A percentile compares a stretch with the other conserved stretches of the same genome.
These are phyloP conservation scores for Aegilops umbellulata DNA, from an alignment of 176 grass and related monocot species.

Conservation along the genomic window DNA sequence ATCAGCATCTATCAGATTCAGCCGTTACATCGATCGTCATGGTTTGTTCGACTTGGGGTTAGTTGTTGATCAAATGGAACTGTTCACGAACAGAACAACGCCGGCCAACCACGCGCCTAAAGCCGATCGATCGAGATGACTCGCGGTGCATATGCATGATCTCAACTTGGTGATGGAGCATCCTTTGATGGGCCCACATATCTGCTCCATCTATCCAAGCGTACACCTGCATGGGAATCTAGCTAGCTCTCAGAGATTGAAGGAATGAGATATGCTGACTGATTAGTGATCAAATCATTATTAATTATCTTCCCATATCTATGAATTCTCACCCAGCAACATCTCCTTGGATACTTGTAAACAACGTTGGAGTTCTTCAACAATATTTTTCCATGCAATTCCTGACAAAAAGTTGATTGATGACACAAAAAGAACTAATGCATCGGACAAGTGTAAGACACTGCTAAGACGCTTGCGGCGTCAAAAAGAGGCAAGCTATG, in stretches of 20 bases:
- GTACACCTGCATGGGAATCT: conserved; percentile 1
- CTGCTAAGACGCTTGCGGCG: background rate
- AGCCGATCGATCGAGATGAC: background rate
- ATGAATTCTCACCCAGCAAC: background rate
- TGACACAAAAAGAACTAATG: conserved; percentile 20
- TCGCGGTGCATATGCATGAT: background rate
- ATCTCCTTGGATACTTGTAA: conserved; percentile 5
- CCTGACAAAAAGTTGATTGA: background rate
- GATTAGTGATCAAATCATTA: too few species aligned
- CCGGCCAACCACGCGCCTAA: background rate
- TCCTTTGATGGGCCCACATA: conserved; percentile 5
- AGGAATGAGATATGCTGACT: background rate
- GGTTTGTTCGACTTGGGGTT: conserved; percentile 7
- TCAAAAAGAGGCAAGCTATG: background rate
- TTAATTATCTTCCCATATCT: background rate
- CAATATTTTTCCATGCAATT: background rate
- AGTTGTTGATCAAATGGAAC: conserved; percentile 25
- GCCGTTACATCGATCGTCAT: background rate
- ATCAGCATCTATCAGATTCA: background rate
- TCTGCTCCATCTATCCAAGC: conserved; percentile 28
- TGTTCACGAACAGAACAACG: background rate
- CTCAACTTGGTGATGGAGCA: conserved; percentile 28
- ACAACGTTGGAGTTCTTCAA: conserved; percentile 6
- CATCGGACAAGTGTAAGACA: background rate
- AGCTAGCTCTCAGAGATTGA: background rate